Percentiles rank a stretch among this genome's conserved stretches.
Evolutionary conservation across 106 monocot species (phyloP).

Genomic region (Dendrobium chrysotoxum): DNA sequence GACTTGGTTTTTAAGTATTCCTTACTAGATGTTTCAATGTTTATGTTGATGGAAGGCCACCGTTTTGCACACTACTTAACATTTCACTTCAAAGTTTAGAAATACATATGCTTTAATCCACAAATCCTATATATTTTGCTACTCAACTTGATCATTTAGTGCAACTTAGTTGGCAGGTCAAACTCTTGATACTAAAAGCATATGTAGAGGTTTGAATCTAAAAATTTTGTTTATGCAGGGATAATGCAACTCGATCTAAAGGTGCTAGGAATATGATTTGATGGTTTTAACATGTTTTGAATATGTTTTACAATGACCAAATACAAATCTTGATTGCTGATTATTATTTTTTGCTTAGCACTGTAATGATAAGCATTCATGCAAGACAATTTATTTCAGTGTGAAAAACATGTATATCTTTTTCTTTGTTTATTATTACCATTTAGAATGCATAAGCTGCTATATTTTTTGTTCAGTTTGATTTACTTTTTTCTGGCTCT

Average conservation of each 20-base stretch:
- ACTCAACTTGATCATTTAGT: not conserved
- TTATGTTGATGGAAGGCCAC: not conserved
- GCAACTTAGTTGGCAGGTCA: not conserved
- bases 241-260: not conserved
- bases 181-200: not conserved
- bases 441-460: no score
- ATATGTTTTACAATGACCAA: no score
- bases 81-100: not conserved
- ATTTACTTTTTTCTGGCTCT: no score
- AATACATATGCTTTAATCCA: not conserved
- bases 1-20: not conserved
- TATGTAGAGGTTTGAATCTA: not conserved
- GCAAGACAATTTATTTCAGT: no score
- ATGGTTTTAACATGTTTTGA: no score
- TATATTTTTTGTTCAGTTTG: no score
- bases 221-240: not conserved
- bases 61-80: not conserved
- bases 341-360: no score
- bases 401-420: no score
- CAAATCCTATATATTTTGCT: not conserved
- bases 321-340: no score
- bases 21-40: not conserved
- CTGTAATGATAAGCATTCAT: no score
- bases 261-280: no score
- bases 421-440: no score